Evolutionary conservation across 306 rosid genomes (phyloP), one percentile per base, ranked within the genome.

Genomic region (Cyclanthera cordifolia): DNA sequence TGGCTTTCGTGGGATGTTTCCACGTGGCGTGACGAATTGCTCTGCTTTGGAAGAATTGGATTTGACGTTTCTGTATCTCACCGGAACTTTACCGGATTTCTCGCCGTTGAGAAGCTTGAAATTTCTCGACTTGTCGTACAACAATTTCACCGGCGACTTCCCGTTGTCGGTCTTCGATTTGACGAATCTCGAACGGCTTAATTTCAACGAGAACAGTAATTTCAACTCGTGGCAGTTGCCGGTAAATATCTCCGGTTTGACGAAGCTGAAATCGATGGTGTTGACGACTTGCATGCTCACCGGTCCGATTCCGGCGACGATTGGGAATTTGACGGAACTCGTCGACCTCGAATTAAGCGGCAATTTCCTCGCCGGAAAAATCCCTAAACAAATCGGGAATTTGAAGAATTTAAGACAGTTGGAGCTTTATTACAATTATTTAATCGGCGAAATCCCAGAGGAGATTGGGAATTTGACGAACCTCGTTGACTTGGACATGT

Each of bases 361-460:
- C 8, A 94, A 94, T 32, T 86, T 48, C 72, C 77, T 94, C 41
- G 25, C 56, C 8, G 95, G 99, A 2, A 76, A 74, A 73, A 83
- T 94, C 69, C 99, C 99, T 0, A 11, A 17, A 4, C 89, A 90
- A 79, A 80, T 94, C 37, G 95, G 96, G 6, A 58, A 58, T 50
- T 67, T 90, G 60, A 88, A 78, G 75, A 94, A 86, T 51, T 58
- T 94, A 73, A 77, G 69, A 34, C 74, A 58, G 28, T 85, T 94
- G 51, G 97, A 90, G 83, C 96, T 94, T 52, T 94, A 94, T 85
- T 94, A 94, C 65, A 93, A 93, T 75, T 74, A 30, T 3, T 84
- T 94, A 0, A 69, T 67, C 19, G 99, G 97, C 2, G 77, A 70
- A 34, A 85, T 94, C 11, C 99, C 99, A 0, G 85, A 77, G 70